Base-by-base conservation (phyloP, 495 filamentous ascomycete species). In the Lasiosphaeria hispida region DNA sequence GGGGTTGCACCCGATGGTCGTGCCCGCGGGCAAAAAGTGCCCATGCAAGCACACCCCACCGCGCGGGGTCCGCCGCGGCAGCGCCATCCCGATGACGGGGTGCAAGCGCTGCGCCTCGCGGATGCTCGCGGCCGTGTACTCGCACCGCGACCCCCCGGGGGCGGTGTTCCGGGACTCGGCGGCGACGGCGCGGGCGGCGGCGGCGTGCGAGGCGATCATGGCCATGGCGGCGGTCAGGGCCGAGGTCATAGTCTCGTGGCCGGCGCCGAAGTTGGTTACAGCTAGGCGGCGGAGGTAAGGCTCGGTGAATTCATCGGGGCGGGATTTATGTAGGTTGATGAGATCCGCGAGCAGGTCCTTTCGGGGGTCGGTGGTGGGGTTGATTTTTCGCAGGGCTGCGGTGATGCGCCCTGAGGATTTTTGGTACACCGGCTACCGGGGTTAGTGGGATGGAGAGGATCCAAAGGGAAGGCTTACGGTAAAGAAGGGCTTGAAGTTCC, bases 101-200 rank as follows among this genome's bases (percentile, higher is more conserved):
- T 86, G 75, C 5, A 88, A 51, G 0, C 86, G 79, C 59, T 87
- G 79, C 0, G 80, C 73, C 64, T 90, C 87, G 56, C 85, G 85
- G 60, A 88, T 78, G 10, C 77, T 74, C 0, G 87, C 83, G 37
- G 82, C 76, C 8, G 85, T 79, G 60, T 87, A 88, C n/a, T n/a
- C n/a, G n/a, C n/a, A n/a, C n/a, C n/a, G n/a, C n/a, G n/a, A n/a
- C n/a, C n/a, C n/a, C n/a, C n/a, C n/a, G n/a, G n/a, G n/a, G n/a
- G n/a, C n/a, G n/a, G n/a, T n/a, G n/a, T n/a, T n/a, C n/a, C 4
- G 15, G 33, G 4, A 10, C 2, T 15, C 48, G 2, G 47, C 2
- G 18, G 55, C 13, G 0, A n/a, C 40, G 10, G 30, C 13, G 44
- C 52, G 33, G 33, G 71, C 65, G 1, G 69, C 63, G 1, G 53